These are phyloP conservation scores for Ilex paraguariensis DNA, from an alignment of 305 asterid species.

Conservation along the genomic window DNA sequence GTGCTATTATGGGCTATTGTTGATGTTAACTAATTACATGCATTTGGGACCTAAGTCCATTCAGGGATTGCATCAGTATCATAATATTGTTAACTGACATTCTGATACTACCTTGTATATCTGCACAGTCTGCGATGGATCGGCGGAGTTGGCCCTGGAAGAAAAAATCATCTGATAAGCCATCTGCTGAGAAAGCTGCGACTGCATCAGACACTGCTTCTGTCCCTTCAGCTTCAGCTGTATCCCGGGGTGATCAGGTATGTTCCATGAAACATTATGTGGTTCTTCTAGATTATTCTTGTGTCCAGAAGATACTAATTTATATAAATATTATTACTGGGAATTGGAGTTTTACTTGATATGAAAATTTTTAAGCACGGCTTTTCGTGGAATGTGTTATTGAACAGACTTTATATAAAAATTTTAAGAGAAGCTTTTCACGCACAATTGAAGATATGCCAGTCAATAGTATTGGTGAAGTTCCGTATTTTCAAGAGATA, in stretches of 20 bases:
- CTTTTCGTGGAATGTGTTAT: background rate
- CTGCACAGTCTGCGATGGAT: conserved; percentile 56
- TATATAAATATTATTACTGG: background rate
- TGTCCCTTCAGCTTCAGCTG: conserved; percentile 36
- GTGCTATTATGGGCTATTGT: background rate
- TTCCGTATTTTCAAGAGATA: too few relatives aligned
- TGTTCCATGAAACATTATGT: background rate
- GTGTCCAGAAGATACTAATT: background rate
- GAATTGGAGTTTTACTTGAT: background rate
- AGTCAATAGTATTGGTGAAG: too few relatives aligned
- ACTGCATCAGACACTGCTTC: conserved; percentile 32
- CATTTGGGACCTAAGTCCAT: too few relatives aligned
- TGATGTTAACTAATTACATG: too few relatives aligned
- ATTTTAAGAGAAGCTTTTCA: too few relatives aligned
- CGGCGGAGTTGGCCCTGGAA: conserved; percentile 98
- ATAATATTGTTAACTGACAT: background rate
- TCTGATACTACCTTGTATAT: background rate
- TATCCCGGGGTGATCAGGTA: conserved; percentile 60
- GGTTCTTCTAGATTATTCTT: too few relatives aligned
- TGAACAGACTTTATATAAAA: too few relatives aligned
- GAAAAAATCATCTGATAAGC: conserved; percentile 86
- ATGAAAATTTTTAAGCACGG: background rate
- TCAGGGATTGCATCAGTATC: too few relatives aligned
- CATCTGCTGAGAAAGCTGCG: conserved; percentile 42
- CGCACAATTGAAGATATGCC: too few relatives aligned